Evolutionary conservation across 805 yeast species (phyloP).

Genomic region (Lipomyces sp.): DNA sequence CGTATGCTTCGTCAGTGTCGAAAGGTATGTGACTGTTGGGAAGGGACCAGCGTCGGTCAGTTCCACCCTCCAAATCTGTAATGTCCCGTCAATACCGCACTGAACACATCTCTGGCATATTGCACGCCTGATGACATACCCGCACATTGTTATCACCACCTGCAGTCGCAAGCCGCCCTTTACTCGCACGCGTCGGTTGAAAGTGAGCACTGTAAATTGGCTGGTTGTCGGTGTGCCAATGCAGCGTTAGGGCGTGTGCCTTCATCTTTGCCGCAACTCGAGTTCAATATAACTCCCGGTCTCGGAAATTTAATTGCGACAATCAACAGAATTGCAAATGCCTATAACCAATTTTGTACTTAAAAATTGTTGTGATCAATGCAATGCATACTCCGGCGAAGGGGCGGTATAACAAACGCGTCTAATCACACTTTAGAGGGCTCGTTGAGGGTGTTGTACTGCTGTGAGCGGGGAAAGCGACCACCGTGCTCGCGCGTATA

Average conservation of each 20-base stretch:
- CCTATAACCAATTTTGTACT: background rate
- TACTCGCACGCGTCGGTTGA: conserved; percentile 42
- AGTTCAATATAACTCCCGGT: background rate
- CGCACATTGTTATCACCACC: conserved; percentile 96
- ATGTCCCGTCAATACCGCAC: conserved; percentile 2
- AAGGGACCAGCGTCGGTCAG: conserved; percentile 30
- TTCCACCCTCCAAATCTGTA: conserved; percentile 45
- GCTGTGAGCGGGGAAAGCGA: no score
- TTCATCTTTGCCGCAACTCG: conserved; percentile 39
- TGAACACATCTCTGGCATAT: background rate
- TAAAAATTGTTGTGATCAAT: no score
- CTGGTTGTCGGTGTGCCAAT: conserved; percentile 52
- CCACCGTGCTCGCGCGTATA: no score
- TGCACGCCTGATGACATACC: conserved; percentile 47
- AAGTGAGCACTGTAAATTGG: conserved; percentile 50
- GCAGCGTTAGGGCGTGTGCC: conserved; percentile 48
- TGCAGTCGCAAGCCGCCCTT: conserved; percentile 74
- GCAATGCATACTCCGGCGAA: no score
- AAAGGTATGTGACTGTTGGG: conserved; percentile 69
- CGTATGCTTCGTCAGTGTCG: conserved; percentile 84
- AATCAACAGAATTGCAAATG: background rate
- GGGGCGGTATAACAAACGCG: no score
- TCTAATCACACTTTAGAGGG: no score
- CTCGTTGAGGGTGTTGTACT: no score
- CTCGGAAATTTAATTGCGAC: background rate